A percentile compares a stretch with the other conserved stretches of the same genome.
These are phyloP conservation scores for Posidonia australis DNA, from an alignment of 106 monocot genomes.

Conservation along the genomic window DNA sequence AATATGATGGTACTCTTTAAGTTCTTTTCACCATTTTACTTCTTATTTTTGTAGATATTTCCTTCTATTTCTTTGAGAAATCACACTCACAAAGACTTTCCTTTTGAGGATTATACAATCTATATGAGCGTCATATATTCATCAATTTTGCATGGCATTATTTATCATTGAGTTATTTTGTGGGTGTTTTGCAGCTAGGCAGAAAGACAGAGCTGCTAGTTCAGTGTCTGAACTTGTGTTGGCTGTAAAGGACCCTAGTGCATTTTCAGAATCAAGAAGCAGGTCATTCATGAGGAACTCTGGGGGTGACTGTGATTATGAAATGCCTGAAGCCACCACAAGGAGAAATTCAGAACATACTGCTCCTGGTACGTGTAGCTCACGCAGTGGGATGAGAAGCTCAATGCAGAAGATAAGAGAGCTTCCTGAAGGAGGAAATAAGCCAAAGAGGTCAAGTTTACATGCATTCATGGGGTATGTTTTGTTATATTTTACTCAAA, in stretches of 20 bases:
- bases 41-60: not conserved
- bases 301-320: slow-evolving; percentile 22
- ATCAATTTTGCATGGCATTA: not conserved
- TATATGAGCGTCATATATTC: too few relatives aligned
- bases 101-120: too few relatives aligned
- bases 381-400: slow-evolving; percentile 42
- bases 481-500: not conserved
- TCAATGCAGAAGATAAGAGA: slow-evolving; percentile 79
- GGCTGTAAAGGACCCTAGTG: slow-evolving; percentile 62
- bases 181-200: slow-evolving; percentile 43
- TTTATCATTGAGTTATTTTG: not conserved
- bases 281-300: slow-evolving; percentile 54
- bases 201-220: slow-evolving; percentile 70
- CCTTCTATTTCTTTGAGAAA: not conserved
- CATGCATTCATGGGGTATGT: slow-evolving; percentile 80
- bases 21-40: slow-evolving; percentile 8
- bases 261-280: slow-evolving; percentile 52
- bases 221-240: slow-evolving; percentile 79
- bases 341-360: slow-evolving; percentile 60
- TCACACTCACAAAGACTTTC: too few relatives aligned
- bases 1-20: slow-evolving; percentile 64
- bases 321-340: slow-evolving; percentile 13
- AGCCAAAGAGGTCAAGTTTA: slow-evolving; percentile 53
- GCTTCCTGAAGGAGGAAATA: slow-evolving; percentile 58
- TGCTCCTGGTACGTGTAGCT: slow-evolving; percentile 41